phyloP scores from a whole-genome alignment of 2,329 filamentous ascomycete species.

The Botryotinia globosa region DNA sequence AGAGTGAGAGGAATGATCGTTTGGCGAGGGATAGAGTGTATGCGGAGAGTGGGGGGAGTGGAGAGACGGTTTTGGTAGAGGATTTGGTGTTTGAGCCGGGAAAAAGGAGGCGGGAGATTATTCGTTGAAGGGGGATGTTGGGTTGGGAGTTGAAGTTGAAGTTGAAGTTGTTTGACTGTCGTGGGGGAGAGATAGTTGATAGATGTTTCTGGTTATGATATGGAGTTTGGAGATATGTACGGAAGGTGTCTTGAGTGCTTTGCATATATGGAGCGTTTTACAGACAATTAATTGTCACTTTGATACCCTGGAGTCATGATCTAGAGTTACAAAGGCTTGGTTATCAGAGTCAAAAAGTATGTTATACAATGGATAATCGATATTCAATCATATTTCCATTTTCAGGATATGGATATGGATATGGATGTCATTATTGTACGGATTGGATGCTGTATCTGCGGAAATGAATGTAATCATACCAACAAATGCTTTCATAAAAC shows the following conservation, averaged over 20 bases:
- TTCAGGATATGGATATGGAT: not conserved
- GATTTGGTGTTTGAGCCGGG: not conserved
- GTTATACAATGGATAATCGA: not conserved
- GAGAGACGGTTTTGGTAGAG: not conserved
- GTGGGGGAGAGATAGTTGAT: not conserved
- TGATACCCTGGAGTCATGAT: not conserved
- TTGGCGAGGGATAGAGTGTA: not conserved
- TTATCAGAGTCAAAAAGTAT: not conserved
- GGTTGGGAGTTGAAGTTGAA: not conserved
- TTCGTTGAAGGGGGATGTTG: not conserved
- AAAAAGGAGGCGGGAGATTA: not conserved
- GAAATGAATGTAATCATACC: too few species aligned
- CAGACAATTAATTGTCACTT: not conserved
- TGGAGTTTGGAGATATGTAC: not conserved
- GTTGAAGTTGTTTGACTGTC: not conserved
- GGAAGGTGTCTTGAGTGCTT: not conserved
- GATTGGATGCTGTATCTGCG: too few species aligned
- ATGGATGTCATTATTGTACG: not conserved
- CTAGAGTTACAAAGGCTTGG: not conserved
- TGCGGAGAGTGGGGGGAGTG: not conserved
- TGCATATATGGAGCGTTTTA: not conserved
- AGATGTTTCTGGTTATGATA: not conserved
- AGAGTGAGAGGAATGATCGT: not conserved
- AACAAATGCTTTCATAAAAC: too few species aligned
- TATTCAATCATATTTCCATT: not conserved